These are phyloP conservation scores for Epichloe sp. DNA, from an alignment of 2,329 filamentous ascomycete genomes.

Conservation along the genomic window DNA sequence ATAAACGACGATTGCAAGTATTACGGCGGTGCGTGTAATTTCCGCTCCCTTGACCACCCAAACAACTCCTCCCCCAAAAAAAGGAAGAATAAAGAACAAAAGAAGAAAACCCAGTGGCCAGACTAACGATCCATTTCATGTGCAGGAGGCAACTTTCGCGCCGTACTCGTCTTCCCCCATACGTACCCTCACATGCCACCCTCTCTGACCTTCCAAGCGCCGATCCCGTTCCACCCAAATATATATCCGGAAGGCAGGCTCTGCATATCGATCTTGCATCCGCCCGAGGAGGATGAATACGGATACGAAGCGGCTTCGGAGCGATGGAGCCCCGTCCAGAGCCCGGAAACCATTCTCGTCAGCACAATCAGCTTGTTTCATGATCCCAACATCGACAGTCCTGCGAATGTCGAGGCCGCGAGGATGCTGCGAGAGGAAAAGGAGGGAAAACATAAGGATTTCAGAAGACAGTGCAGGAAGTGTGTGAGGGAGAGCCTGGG, in stretches of 20 bases:
- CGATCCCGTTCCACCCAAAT: slow-evolving; percentile 86
- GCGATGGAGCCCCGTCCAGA: slow-evolving; percentile 90
- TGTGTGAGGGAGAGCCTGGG: slow-evolving; percentile 74
- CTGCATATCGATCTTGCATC: slow-evolving; percentile 94
- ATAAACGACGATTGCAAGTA: slow-evolving; percentile 87
- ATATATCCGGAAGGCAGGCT: slow-evolving; percentile 80
- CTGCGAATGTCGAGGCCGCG: slow-evolving; percentile 90
- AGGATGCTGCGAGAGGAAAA: slow-evolving; percentile 72
- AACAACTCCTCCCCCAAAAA: not conserved
- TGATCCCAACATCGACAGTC: slow-evolving; percentile 87
- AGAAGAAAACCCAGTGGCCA: not conserved
- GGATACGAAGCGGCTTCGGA: slow-evolving; percentile 86
- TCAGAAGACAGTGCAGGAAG: slow-evolving; percentile 62
- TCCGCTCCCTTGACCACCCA: not conserved
- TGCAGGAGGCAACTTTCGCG: slow-evolving; percentile 82
- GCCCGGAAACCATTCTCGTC: slow-evolving; percentile 89
- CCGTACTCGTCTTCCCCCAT: slow-evolving; percentile 66
- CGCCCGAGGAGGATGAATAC: slow-evolving; percentile 84
- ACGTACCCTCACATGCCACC: slow-evolving; percentile 84
- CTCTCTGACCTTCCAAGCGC: slow-evolving; percentile 71
- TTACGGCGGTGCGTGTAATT: slow-evolving; percentile 60
- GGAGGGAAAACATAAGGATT: slow-evolving; percentile 50
- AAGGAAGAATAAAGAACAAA: no score
- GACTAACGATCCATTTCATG: not conserved
- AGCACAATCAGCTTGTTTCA: slow-evolving; percentile 87